phyloP scores from a whole-genome alignment of 2,329 filamentous ascomycete genomes.

The Teratosphaeria destructans region DNA sequence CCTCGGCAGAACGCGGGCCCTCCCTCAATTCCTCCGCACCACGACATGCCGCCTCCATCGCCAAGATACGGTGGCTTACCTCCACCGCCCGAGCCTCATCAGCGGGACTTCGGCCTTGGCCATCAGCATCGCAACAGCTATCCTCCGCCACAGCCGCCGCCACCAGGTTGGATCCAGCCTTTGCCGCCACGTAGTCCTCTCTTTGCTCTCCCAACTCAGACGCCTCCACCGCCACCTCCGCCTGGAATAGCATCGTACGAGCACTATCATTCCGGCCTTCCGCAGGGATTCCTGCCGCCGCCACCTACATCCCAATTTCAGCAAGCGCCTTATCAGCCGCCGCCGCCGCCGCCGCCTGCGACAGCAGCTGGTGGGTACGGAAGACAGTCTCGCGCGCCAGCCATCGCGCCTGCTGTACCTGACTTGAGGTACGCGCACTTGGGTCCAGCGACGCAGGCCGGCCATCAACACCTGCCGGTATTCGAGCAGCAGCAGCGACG shows the following conservation, averaged over 20 bases:
- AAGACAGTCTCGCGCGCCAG: slow-evolving; percentile 14
- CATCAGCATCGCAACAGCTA: slow-evolving; percentile 8
- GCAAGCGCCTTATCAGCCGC: not conserved
- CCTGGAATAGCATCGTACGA: slow-evolving; percentile 4
- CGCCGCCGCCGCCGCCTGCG: not conserved
- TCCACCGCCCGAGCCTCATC: not conserved
- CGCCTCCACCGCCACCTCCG: slow-evolving; percentile 5
- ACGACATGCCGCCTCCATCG: not conserved
- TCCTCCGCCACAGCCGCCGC: slow-evolving; percentile 2
- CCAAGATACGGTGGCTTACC: not conserved
- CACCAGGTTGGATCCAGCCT: slow-evolving; percentile 3
- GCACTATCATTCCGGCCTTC: slow-evolving; percentile 1
- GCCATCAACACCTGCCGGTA: slow-evolving; percentile 13
- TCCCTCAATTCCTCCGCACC: not conserved
- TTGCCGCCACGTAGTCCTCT: slow-evolving; percentile 6
- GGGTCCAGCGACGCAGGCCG: not conserved
- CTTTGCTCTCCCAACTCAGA: slow-evolving; percentile 7
- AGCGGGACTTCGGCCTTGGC: not conserved
- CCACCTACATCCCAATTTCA: slow-evolving; percentile 2
- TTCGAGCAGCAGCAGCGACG: slow-evolving; percentile 19
- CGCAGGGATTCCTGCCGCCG: slow-evolving; percentile 1
- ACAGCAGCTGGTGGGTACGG: slow-evolving; percentile 1
- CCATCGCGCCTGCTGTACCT: slow-evolving; percentile 17
- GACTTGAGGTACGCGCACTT: slow-evolving; percentile 12
- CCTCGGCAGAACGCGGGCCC: not conserved